Conservation (phyloP, 768 basidiomycete genomes). For the Coprinopsis cinerea region DNA sequence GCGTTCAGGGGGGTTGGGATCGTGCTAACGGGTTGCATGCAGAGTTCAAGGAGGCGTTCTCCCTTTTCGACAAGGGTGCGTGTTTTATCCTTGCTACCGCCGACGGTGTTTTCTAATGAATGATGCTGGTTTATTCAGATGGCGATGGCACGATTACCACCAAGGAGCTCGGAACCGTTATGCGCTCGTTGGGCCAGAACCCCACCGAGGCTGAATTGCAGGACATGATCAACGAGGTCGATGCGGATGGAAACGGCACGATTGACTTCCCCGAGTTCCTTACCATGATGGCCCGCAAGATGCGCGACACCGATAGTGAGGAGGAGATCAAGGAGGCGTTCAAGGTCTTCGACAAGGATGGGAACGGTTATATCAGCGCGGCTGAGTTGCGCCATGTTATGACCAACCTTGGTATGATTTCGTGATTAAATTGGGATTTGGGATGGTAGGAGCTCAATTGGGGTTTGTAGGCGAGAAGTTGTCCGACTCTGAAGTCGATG, state of each 20-base stretch:
- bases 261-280: slow-evolving; percentile 83
- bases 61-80: slow-evolving; percentile 91
- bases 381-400: slow-evolving; percentile 92
- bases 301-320: slow-evolving; percentile 34
- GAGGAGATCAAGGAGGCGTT: slow-evolving; percentile 45
- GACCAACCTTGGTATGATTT: slow-evolving; percentile 73
- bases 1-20: background rate
- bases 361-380: slow-evolving; percentile 85
- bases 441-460: background rate
- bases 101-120: slow-evolving; percentile 6
- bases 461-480: slow-evolving; percentile 67
- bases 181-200: slow-evolving; percentile 44
- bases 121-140: slow-evolving; percentile 18
- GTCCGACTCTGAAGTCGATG: slow-evolving; percentile 81
- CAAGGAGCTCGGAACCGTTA: slow-evolving; percentile 41
- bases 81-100: slow-evolving; percentile 8
- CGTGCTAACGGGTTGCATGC: background rate
- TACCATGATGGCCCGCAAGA: slow-evolving; percentile 61
- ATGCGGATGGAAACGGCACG: slow-evolving; percentile 82
- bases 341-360: slow-evolving; percentile 89
- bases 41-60: slow-evolving; percentile 99
- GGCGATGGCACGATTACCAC: slow-evolving; percentile 43
- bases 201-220: slow-evolving; percentile 44
- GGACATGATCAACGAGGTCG: slow-evolving; percentile 46
- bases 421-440: slow-evolving; percentile 17